Percentiles rank a stretch among this genome's conserved stretches.
phyloP scores from a whole-genome alignment of 140 eudicot species.

The Bidens hawaiensis region DNA sequence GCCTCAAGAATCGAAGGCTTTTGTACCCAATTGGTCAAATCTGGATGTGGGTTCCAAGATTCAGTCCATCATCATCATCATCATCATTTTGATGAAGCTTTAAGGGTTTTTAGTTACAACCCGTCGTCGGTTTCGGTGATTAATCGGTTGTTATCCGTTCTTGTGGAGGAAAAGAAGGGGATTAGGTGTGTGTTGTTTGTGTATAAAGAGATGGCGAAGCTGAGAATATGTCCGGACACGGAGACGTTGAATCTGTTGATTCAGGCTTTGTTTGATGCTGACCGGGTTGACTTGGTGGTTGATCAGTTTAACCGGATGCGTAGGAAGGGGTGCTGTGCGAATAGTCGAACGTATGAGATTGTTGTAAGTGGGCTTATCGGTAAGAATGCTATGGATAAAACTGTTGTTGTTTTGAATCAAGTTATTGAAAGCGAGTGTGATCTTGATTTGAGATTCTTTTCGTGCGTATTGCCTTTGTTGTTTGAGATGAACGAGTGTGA shows the following conservation, averaged over 20 bases:
- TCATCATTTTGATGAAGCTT: constrained; percentile 57
- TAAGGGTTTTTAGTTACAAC: constrained; percentile 51
- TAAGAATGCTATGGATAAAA: constrained; percentile 43
- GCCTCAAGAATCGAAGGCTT: constrained; percentile 58
- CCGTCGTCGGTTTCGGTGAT: constrained; percentile 32
- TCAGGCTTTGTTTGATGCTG: constrained; percentile 59
- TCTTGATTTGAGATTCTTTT: constrained; percentile 45
- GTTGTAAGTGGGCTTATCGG: constrained; percentile 49
- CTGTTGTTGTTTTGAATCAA: constrained; percentile 47
- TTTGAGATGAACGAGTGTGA: constrained; percentile 38
- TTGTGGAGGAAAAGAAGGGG: constrained; percentile 51
- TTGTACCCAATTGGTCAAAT: constrained; percentile 58
- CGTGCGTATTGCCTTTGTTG: constrained; percentile 42
- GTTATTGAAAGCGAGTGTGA: constrained; percentile 42
- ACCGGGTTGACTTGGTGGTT: constrained; percentile 41
- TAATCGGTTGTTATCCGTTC: constrained; percentile 54
- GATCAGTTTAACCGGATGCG: constrained; percentile 63
- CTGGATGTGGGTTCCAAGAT: constrained; percentile 32
- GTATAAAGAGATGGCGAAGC: constrained; percentile 85
- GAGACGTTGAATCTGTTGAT: constrained; percentile 65
- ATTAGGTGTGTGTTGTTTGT: constrained; percentile 59
- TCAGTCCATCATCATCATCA: constrained; percentile 39
- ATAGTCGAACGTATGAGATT: constrained; percentile 58
- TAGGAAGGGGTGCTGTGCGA: constrained; percentile 57
- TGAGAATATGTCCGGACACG: constrained; percentile 42